Evolutionary conservation across 1,284 basidiomycete genomes (phyloP), one percentile per base, ranked within the genome.

Genomic region (Cryptococcus wingfieldii): DNA sequence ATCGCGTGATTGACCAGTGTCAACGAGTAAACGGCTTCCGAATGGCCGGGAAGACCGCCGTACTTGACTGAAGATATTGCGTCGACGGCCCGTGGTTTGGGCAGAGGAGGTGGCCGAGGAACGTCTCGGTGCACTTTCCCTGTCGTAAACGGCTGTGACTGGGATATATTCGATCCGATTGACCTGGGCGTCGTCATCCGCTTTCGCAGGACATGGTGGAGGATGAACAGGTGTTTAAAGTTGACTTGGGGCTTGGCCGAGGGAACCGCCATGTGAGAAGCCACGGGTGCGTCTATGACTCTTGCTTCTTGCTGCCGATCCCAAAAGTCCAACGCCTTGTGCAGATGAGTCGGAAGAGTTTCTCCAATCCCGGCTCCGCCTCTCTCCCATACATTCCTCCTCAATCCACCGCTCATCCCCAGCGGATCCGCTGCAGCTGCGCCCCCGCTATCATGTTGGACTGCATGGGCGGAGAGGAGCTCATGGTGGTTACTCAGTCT

Each of bases 41-140:
- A 61, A 57, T 77, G 76, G 0, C 76, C 75, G 0, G 71, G 67
- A 25, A 77, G 56, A n/a, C 76, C 76, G 7, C 75, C 75, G 8
- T 66, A 62, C 39, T 64, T 50, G 14, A 69, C 56, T 3, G 74
- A 73, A 1, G 68, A 63, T 28, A 66, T 62, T 10, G 65, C 63
- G 44, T 73, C 66, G 44, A 72, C 57, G 5, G 61, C 64, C 3
- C 45, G 47, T 12, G 65, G 64, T 34, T 46, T 52, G 31, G 56
- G 54, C 13, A 50, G 14, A 16, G 49, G 50, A 34, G 41, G 39
- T 13, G 14, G 47, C 34, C 18, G 37, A 43, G 31, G 31, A 25
- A 25, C 31, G 47, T n/a, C 18, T 16, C 37, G 10, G 23, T 31
- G 25, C 28, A 9, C 18, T 43, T 28, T 38, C 16, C 23, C 8